These are phyloP conservation scores for Oryza glumipatula DNA, from an alignment of 176 grass and related monocot genomes.

Conservation along the genomic window DNA sequence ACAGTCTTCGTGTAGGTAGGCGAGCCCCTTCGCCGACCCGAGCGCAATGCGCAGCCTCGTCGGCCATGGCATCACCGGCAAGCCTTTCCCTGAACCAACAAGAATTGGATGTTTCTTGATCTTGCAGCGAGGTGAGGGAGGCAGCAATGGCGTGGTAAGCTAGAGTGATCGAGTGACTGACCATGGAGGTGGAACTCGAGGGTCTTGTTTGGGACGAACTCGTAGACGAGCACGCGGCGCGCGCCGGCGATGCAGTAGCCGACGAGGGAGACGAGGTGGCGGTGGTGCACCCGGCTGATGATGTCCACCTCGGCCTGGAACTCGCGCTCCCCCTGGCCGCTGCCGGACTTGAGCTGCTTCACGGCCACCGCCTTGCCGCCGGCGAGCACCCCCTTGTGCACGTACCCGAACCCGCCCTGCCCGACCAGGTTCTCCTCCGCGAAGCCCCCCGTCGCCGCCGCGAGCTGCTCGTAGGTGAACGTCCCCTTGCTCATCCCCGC, in stretches of 20 bases:
- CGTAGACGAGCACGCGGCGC: slow-evolving; percentile 58
- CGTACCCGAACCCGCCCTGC: slow-evolving; percentile 82
- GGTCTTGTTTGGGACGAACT: slow-evolving; percentile 64
- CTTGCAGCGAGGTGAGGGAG: not conserved
- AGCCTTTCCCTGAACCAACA: slow-evolving; percentile 38
- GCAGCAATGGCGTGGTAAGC: not conserved
- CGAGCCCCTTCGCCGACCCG: slow-evolving; percentile 77
- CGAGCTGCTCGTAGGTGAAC: slow-evolving; percentile 71
- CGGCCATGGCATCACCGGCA: slow-evolving; percentile 65
- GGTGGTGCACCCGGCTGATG: slow-evolving; percentile 92
- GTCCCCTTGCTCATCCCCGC: slow-evolving; percentile 51
- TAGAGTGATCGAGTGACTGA: not conserved
- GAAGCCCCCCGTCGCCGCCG: slow-evolving; percentile 56
- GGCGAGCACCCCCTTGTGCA: slow-evolving; percentile 70
- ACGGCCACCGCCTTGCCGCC: slow-evolving; percentile 69
- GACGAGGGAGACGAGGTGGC: slow-evolving; percentile 91
- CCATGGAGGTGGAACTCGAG: slow-evolving; percentile 69
- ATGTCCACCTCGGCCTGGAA: slow-evolving; percentile 94
- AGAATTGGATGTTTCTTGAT: not conserved
- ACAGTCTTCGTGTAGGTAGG: slow-evolving; percentile 97
- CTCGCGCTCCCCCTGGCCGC: slow-evolving; percentile 76
- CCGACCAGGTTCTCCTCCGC: slow-evolving; percentile 65
- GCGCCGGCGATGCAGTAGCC: slow-evolving; percentile 63
- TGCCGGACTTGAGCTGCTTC: slow-evolving; percentile 77
- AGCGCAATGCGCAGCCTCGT: slow-evolving; percentile 79